A percentile compares a stretch with the other conserved stretches of the same genome.
phyloP scores from a whole-genome alignment of 768 basidiomycete species.

The Boletus tomentosulus region DNA sequence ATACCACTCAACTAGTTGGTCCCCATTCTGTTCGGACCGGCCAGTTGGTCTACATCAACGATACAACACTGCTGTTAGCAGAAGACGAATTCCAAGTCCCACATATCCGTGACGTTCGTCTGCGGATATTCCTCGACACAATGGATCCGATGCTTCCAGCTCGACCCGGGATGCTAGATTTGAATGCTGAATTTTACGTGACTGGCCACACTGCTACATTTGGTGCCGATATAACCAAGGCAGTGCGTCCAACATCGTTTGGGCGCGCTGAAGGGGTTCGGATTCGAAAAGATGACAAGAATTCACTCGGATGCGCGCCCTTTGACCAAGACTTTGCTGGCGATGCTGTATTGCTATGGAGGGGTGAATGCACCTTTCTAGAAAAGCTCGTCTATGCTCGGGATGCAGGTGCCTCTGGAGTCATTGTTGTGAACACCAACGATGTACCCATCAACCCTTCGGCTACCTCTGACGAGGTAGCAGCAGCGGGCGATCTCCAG shows the following conservation, averaged over 20 bases:
- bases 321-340: constrained; percentile 47
- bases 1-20: constrained; percentile 52
- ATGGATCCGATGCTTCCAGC: constrained; percentile 45
- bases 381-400: constrained; percentile 74
- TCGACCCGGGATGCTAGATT: constrained; percentile 36
- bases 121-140: constrained; percentile 56
- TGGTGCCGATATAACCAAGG: constrained; percentile 54
- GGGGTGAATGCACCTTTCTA: constrained; percentile 87
- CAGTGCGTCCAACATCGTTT: constrained; percentile 34
- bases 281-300: constrained; percentile 48
- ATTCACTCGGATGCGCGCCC: constrained; percentile 56
- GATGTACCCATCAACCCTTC: constrained; percentile 64
- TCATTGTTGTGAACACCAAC: constrained; percentile 69
- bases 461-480: constrained; percentile 52
- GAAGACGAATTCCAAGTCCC: constrained; percentile 20
- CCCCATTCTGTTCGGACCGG: constrained; percentile 77
- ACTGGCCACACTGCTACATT: constrained; percentile 66
- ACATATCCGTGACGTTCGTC: constrained; percentile 41
- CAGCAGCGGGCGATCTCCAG: constrained; percentile 52
- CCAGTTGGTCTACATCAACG: constrained; percentile 79
- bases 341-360: constrained; percentile 56
- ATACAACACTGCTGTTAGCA: constrained; percentile 44
- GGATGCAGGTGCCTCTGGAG: constrained; percentile 68
- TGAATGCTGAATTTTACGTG: constrained; percentile 45
- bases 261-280: constrained; percentile 49